A percentile compares a stretch with the other conserved stretches of the same genome.
Conservation (phyloP, 805 yeast species). For the Yarrowia osloensis region DNA sequence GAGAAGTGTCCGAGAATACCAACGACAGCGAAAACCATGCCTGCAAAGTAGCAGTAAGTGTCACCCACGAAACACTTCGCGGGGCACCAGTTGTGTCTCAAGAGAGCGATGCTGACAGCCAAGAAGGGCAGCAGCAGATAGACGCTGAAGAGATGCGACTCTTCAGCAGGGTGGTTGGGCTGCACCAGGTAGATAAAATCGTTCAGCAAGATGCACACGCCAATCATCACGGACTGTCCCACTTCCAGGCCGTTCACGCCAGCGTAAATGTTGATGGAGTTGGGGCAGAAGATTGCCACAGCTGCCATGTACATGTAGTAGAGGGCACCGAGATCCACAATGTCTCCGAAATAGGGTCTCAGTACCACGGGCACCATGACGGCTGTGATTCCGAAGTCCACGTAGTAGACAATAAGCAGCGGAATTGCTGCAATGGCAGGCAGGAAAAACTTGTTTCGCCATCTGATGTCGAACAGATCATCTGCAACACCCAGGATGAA, state of each 20-base stretch:
- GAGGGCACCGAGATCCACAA: constrained; percentile 72
- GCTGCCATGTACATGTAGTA: constrained; percentile 91
- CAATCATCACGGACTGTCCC: constrained; percentile 85
- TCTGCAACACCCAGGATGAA: constrained; percentile 86
- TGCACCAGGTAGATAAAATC: constrained; percentile 65
- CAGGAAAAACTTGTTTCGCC: constrained; percentile 95
- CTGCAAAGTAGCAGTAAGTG: constrained; percentile 96
- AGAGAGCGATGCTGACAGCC: constrained; percentile 77
- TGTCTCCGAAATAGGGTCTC: constrained; percentile 38
- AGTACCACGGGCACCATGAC: constrained; percentile 78
- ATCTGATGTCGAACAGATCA: constrained; percentile 90
- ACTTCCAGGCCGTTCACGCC: constrained; percentile 97
- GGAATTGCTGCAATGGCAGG: constrained; percentile 97
- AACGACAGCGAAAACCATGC: constrained; percentile 97
- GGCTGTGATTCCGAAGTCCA: constrained; percentile 90
- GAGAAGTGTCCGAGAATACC: constrained; percentile 96
- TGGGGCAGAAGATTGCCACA: constrained; percentile 90
- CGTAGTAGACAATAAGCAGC: constrained; percentile 82
- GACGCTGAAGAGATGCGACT: constrained; percentile 79
- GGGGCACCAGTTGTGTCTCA: constrained; percentile 85
- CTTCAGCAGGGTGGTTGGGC: constrained; percentile 60
- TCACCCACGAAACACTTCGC: constrained; percentile 96
- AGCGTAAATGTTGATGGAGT: constrained; percentile 92
- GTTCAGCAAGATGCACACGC: constrained; percentile 67
- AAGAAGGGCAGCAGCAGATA: constrained; percentile 81